Conservation (phyloP, 2,329 filamentous ascomycete genomes). For the Cladophialophora chaetospira region DNA sequence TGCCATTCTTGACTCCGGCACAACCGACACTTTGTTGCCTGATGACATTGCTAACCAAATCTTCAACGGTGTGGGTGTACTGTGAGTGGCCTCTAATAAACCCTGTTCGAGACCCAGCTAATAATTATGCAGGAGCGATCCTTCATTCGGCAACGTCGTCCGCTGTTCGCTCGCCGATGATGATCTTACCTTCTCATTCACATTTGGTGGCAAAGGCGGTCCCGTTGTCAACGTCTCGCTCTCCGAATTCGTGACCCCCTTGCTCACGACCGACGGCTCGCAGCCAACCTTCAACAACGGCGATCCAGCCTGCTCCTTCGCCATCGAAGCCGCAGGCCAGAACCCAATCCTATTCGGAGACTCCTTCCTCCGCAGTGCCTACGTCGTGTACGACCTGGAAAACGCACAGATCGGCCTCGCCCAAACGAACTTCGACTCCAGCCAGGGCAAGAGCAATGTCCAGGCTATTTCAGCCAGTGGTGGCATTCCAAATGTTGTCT, state of each 20-base stretch:
- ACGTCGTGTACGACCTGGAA: conserved; percentile 72
- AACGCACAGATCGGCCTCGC: conserved; percentile 73
- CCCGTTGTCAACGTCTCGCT: conserved; percentile 40
- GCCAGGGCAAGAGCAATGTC: conserved; percentile 21
- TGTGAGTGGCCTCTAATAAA: no score
- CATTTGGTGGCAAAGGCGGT: conserved; percentile 51
- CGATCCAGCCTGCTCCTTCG: conserved; percentile 64
- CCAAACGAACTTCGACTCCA: conserved; percentile 53
- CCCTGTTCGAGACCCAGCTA: no score
- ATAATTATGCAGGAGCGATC: no score
- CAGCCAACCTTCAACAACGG: conserved; percentile 58
- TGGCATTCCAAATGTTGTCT: conserved; percentile 25
- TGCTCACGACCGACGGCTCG: conserved; percentile 49
- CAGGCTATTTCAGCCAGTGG: conserved; percentile 23
- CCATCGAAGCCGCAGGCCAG: conserved; percentile 60
- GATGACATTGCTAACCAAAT: conserved; percentile 58
- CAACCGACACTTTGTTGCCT: conserved; percentile 71
- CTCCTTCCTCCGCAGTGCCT: conserved; percentile 73
- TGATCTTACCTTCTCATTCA: conserved; percentile 48
- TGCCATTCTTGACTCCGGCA: conserved; percentile 73
- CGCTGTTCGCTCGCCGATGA: conserved; percentile 49
- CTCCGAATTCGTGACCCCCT: conserved; percentile 63
- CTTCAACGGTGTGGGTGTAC: conserved; percentile 60
- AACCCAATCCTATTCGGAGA: conserved; percentile 68
- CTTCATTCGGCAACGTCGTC: conserved; percentile 40